phyloP scores from a whole-genome alignment of 345 rosid genomes.

The Hibiscus trionum region DNA sequence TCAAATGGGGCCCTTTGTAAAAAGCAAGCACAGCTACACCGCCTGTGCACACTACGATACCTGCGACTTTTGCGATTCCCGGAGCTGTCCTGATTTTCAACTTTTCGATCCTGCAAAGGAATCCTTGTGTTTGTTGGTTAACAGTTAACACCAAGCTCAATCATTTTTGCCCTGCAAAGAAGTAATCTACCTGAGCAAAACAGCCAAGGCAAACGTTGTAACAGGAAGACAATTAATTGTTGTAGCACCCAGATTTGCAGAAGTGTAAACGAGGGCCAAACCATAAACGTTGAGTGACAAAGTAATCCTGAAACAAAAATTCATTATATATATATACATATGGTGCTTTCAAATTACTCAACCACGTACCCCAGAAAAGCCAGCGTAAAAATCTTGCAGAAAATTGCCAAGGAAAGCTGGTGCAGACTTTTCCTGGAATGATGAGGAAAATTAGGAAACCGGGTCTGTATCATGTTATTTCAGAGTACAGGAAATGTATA shows the following conservation, averaged over 20 bases:
- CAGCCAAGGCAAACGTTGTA: slow-evolving; percentile 16
- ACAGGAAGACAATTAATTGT: slow-evolving; percentile 12
- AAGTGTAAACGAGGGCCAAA: slow-evolving; percentile 12
- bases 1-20: not conserved
- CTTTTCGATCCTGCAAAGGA: not conserved
- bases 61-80: not conserved
- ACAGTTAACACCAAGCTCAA: not conserved
- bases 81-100: not conserved
- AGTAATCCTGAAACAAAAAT: slow-evolving; percentile 11
- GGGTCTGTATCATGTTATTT: not conserved
- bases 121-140: not conserved
- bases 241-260: slow-evolving; percentile 15
- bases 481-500: not conserved
- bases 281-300: slow-evolving; percentile 5
- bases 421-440: slow-evolving; percentile 12
- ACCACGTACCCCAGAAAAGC: slow-evolving; percentile 14
- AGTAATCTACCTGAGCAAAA: slow-evolving; percentile 12
- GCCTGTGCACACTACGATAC: not conserved
- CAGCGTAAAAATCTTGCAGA: slow-evolving; percentile 20
- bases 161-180: not conserved
- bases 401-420: slow-evolving; percentile 7
- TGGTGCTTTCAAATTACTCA: not conserved
- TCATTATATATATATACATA: not conserved
- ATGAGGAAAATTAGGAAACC: not conserved
- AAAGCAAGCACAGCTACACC: not conserved